A percentile compares a stretch with the other conserved stretches of the same genome.
Evolutionary conservation across 495 filamentous ascomycete species (phyloP).

Genomic region (Trichocladium uniseriatum): DNA sequence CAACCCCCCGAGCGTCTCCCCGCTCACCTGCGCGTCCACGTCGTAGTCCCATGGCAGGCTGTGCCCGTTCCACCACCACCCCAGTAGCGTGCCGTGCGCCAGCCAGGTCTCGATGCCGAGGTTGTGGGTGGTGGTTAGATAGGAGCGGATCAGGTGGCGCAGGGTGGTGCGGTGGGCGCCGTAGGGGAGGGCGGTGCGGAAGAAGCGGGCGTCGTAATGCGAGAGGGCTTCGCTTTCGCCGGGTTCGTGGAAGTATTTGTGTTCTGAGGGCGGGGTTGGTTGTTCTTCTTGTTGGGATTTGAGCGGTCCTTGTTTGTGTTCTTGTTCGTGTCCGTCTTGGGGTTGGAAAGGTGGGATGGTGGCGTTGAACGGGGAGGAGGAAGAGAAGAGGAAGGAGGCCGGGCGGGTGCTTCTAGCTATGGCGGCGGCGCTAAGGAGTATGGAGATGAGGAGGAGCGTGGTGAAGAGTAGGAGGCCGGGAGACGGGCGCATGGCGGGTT

Average conservation of each 20-base stretch:
- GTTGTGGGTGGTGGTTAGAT: conserved; percentile 54
- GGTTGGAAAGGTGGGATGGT: not conserved
- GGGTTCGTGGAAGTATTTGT: conserved; percentile 48
- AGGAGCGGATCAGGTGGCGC: conserved; percentile 60
- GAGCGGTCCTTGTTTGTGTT: conserved; percentile 24
- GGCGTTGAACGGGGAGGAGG: not conserved
- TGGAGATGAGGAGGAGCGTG: not conserved
- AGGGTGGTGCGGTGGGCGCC: conserved; percentile 54
- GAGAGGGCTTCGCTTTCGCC: conserved; percentile 47
- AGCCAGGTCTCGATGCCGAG: conserved; percentile 75
- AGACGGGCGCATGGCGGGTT: not conserved
- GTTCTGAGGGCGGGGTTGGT: conserved; percentile 6
- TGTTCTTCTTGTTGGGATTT: not conserved
- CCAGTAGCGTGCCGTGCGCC: conserved; percentile 75
- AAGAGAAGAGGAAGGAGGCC: not conserved
- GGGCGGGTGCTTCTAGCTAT: not conserved
- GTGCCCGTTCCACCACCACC: conserved; percentile 88
- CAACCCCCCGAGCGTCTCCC: conserved; percentile 51
- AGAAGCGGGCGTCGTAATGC: conserved; percentile 69
- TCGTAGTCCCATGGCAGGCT: conserved; percentile 85
- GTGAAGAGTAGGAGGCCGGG: not conserved
- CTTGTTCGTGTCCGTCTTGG: not conserved
- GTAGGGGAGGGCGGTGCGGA: conserved; percentile 50
- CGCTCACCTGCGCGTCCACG: conserved; percentile 71
- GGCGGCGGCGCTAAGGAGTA: conserved; percentile 1